Evolutionary conservation across 139 green algal genomes (phyloP).

Genomic region (Chlorella vulgaris): DNA sequence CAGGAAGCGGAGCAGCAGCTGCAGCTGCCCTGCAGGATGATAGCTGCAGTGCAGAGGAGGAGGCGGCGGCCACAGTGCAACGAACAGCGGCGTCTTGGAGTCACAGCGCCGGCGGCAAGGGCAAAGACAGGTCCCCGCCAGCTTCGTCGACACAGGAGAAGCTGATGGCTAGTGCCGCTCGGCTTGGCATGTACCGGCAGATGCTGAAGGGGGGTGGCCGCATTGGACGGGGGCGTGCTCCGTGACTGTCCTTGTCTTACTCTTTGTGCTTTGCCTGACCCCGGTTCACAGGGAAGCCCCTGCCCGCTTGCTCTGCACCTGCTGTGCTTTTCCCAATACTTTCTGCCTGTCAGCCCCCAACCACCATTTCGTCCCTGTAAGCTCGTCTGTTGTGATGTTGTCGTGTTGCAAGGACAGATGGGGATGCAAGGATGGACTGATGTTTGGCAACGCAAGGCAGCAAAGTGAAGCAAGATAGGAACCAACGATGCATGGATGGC

Average conservation of each 20-base stretch:
- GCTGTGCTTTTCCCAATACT: no score
- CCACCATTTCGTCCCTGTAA: no score
- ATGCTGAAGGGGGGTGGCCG: background rate
- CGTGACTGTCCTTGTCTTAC: no score
- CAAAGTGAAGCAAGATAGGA: background rate
- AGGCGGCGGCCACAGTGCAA: background rate
- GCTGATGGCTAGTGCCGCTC: background rate
- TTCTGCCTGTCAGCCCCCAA: no score
- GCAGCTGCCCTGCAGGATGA: background rate
- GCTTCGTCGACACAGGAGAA: no score
- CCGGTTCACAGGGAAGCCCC: no score
- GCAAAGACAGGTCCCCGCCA: background rate
- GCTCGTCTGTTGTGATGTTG: no score
- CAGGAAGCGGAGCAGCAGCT: no score
- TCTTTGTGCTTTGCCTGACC: no score
- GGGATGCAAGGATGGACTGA: background rate
- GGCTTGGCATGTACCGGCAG: background rate
- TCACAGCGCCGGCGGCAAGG: background rate
- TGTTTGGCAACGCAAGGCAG: background rate
- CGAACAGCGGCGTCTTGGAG: slow-evolving; percentile 19
- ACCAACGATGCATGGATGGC: background rate
- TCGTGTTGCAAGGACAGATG: no score
- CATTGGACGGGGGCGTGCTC: background rate
- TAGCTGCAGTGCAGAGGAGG: background rate
- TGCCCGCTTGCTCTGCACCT: no score